Evolutionary conservation across 345 rosid species (phyloP).

Genomic region (Clausena lansium): DNA sequence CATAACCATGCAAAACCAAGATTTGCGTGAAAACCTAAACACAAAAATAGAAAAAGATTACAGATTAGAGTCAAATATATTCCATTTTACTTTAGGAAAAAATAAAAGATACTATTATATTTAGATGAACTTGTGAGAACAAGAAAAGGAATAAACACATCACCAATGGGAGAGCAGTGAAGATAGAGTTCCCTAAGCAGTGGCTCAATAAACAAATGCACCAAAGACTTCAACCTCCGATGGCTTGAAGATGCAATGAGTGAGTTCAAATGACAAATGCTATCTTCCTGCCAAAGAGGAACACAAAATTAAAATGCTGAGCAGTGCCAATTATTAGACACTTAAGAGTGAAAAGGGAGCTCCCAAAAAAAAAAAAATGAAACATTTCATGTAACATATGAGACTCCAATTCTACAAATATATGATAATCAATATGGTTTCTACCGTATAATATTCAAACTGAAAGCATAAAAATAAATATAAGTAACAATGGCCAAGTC

Average conservation of each 20-base stretch:
- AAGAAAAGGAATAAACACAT: conserved; percentile 6
- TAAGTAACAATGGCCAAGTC: not conserved
- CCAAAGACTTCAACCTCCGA: conserved; percentile 46
- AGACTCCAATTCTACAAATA: not conserved
- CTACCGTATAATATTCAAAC: not conserved
- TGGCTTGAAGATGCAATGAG: conserved; percentile 64
- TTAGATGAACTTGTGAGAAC: conserved; percentile 14
- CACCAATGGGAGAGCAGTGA: conserved; percentile 47
- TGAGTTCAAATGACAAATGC: conserved; percentile 40
- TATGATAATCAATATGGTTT: not conserved
- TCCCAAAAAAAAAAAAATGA: not conserved
- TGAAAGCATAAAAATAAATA: not conserved
- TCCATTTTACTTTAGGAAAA: not conserved
- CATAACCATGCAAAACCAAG: conserved; percentile 72
- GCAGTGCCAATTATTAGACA: not conserved
- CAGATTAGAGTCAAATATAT: conserved; percentile 13
- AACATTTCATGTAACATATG: not conserved
- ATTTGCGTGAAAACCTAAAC: conserved; percentile 43
- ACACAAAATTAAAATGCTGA: not conserved
- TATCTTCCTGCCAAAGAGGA: conserved; percentile 42
- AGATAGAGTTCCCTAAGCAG: conserved; percentile 58
- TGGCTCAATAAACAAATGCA: conserved; percentile 47
- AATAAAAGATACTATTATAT: not conserved
- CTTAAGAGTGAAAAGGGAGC: not conserved
- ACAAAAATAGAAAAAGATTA: not conserved